Evolutionary conservation across 169 alveolate species (phyloP), one percentile per base, ranked within the genome.

Genomic region (Eimeria brunetti): DNA sequence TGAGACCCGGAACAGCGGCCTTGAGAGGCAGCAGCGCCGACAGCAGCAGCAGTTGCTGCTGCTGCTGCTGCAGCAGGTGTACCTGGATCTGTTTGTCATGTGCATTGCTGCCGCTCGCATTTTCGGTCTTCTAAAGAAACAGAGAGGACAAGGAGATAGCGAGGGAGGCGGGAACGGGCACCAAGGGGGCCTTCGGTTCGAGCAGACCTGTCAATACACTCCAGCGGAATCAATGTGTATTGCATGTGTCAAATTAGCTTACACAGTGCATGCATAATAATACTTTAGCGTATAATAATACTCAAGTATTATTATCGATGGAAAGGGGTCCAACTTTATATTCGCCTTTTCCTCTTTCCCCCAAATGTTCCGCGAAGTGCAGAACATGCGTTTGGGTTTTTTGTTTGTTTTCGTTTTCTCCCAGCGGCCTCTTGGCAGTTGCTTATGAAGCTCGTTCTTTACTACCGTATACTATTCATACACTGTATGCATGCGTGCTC

Each of bases 391-490:
- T 69, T 69, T n/a, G 78, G 78, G 78, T 69, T 69, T 69, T 69
- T 69, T 69, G 78, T 33, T 69, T 69, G n/a, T n/a, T n/a, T n/a
- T n/a, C n/a, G 78, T 69, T 69, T 69, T 69, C 78, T 33, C 49
- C 78, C 33, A 69, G 78, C 78, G 49, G 78, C 78, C 78, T 69
- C 78, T 69, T 69, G 78, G 78, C 78, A 69, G 78, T 33, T 69
- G 78, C 78, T 69, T 64, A 11, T 69, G 14, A 30, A 69, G 7
- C 49, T 0, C 78, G 78, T 69, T 69, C 49, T n/a, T n/a, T n/a
- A n/a, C n/a, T n/a, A n/a, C n/a, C n/a, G n/a, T n/a, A n/a, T 69
- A 69, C 78, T 49, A 49, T 69, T 6, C 22, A 69, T n/a, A 33
- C 49, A 4, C 73, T 69, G 33, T 69, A 30, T 69, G 78, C 78